Conservation (phyloP, 352 stramenopile genomes). For the Vaucheria bursata region DNA sequence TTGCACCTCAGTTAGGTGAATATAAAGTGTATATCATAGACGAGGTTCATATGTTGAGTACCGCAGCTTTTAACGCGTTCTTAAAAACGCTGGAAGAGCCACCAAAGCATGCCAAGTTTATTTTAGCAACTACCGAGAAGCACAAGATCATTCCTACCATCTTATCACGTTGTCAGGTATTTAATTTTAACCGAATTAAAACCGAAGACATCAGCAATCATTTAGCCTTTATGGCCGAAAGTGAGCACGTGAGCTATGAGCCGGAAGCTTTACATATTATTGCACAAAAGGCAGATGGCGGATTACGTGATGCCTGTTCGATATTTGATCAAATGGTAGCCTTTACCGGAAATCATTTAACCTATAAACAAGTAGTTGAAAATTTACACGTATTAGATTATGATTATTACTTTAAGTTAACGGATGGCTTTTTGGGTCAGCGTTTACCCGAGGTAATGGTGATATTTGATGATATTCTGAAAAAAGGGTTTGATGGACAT, state of each 20-base stretch:
- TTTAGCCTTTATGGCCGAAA: not conserved
- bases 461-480: too few relatives aligned
- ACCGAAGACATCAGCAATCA: not conserved
- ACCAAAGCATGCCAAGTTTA: constrained; percentile 4
- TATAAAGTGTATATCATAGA: constrained; percentile 14
- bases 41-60: constrained; percentile 8
- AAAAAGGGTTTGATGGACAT: too few relatives aligned
- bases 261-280: not conserved
- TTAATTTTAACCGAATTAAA: not conserved
- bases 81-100: constrained; percentile 8
- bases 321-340: constrained; percentile 9
- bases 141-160: constrained; percentile 1
- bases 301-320: not conserved
- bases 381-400: not conserved
- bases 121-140: constrained; percentile 3
- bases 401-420: too few relatives aligned
- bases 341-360: not conserved
- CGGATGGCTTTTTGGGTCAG: too few relatives aligned
- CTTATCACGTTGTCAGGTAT: not conserved
- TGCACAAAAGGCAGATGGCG: not conserved
- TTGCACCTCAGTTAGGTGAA: not conserved
- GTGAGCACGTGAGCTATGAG: not conserved
- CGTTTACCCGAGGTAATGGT: too few relatives aligned
- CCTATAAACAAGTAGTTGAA: not conserved
- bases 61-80: constrained; percentile 1